Percentiles rank a stretch among this genome's conserved stretches.
Evolutionary conservation across 1,139 yeast genomes (phyloP).

Genomic region (Geotrichum restrictum): DNA sequence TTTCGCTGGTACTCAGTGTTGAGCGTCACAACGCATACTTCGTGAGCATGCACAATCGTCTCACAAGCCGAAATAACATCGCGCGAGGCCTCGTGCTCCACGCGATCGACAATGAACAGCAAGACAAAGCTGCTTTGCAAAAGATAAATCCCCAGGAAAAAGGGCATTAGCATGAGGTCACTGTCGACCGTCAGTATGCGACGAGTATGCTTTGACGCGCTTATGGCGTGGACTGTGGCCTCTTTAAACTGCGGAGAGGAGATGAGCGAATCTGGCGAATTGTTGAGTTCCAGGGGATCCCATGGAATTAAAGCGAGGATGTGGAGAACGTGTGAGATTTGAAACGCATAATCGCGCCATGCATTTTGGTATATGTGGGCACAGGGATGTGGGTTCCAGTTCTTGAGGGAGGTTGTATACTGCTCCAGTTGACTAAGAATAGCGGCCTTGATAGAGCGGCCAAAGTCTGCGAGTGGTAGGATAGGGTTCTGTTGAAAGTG

Average conservation of each 20-base stretch:
- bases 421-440: slow-evolving; percentile 26
- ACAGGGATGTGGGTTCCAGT: slow-evolving; percentile 18
- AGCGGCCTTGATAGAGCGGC: slow-evolving; percentile 14
- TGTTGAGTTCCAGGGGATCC: slow-evolving; percentile 31
- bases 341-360: slow-evolving; percentile 32
- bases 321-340: slow-evolving; percentile 30
- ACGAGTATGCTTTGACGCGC: slow-evolving; percentile 30
- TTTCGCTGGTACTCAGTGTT: slow-evolving; percentile 38
- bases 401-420: slow-evolving; percentile 26
- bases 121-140: slow-evolving; percentile 32
- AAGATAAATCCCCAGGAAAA: slow-evolving; percentile 33
- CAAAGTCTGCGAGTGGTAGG: slow-evolving; percentile 22
- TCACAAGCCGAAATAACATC: slow-evolving; percentile 37
- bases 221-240: slow-evolving; percentile 30
- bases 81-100: slow-evolving; percentile 33
- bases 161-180: slow-evolving; percentile 32
- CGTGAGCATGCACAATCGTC: slow-evolving; percentile 37
- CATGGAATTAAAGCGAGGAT: slow-evolving; percentile 29
- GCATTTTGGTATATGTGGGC: slow-evolving; percentile 20
- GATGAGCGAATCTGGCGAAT: slow-evolving; percentile 29
- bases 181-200: slow-evolving; percentile 30
- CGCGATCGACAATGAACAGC: slow-evolving; percentile 32
- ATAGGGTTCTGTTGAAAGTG: slow-evolving; percentile 24
- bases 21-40: slow-evolving; percentile 36
- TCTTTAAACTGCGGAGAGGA: slow-evolving; percentile 29